Conservation (phyloP, 345 rosid species). For the Eucalyptus decipiens region DNA sequence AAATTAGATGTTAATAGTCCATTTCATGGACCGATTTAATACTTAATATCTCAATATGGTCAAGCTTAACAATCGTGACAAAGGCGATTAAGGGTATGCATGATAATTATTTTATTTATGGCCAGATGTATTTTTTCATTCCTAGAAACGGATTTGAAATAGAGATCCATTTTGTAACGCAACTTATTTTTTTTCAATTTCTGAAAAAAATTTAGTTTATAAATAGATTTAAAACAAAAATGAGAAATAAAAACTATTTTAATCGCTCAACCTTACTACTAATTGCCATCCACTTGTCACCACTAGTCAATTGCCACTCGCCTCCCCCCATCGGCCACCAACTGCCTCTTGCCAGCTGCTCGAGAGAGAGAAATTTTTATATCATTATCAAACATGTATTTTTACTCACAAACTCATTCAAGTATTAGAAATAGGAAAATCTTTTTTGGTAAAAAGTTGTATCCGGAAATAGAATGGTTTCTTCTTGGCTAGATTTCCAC, state of each 20-base stretch:
- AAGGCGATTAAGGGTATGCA: background rate
- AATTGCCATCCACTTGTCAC: rapidly evolving
- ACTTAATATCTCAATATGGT: too few species aligned
- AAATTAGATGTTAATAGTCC: background rate
- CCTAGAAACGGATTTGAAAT: rapidly evolving
- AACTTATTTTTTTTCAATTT: too few species aligned
- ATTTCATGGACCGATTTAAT: background rate
- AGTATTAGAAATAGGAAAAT: rapidly evolving
- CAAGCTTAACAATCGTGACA: background rate
- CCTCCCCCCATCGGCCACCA: rapidly evolving
- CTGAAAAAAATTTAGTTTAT: too few species aligned
- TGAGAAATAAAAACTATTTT: too few species aligned
- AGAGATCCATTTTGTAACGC: rapidly evolving
- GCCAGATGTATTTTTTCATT: rapidly evolving
- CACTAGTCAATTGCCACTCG: rapidly evolving
- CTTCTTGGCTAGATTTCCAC: background rate
- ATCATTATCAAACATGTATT: rapidly evolving
- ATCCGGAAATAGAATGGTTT: rapidly evolving
- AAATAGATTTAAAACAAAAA: too few species aligned
- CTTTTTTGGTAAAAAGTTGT: too few species aligned
- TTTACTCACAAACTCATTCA: rapidly evolving
- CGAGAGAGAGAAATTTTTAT: too few species aligned
- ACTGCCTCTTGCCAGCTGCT: rapidly evolving
- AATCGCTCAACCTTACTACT: too few species aligned
- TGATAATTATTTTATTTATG: rapidly evolving